Conservation (phyloP, 2,329 filamentous ascomycete genomes). For the Arthrinium puccinioides region DNA sequence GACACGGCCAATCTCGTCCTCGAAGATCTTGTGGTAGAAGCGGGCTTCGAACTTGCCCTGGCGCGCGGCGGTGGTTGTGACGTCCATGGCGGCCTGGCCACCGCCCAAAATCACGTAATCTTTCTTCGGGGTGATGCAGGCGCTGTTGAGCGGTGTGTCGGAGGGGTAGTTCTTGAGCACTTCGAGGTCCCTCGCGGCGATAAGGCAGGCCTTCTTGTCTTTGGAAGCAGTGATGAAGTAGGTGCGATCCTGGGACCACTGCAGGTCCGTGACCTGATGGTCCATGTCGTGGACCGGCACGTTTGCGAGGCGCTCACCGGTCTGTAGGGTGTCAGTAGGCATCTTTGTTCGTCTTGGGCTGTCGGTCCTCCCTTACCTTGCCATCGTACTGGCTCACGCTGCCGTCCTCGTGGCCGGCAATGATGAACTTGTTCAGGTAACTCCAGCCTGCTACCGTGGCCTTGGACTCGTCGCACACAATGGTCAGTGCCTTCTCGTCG, state of each 20-base stretch:
- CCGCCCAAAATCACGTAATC: slow-evolving; percentile 96
- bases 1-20: slow-evolving; percentile 96
- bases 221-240: slow-evolving; percentile 98
- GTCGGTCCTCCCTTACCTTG: slow-evolving; percentile 51
- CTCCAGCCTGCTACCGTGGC: slow-evolving; percentile 96
- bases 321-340: slow-evolving; percentile 33
- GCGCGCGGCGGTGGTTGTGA: slow-evolving; percentile 85
- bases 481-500: slow-evolving; percentile 75
- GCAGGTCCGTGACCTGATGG: slow-evolving; percentile 79
- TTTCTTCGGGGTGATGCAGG: slow-evolving; percentile 89
- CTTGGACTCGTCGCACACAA: slow-evolving; percentile 93
- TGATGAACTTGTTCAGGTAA: slow-evolving; percentile 91
- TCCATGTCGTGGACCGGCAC: slow-evolving; percentile 80
- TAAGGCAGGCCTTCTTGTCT: slow-evolving; percentile 87
- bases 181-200: slow-evolving; percentile 78
- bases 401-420: slow-evolving; percentile 94
- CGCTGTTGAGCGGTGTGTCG: slow-evolving; percentile 95
- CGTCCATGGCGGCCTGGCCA: slow-evolving; percentile 98
- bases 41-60: slow-evolving; percentile 99
- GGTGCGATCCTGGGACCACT: slow-evolving; percentile 88
- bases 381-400: slow-evolving; percentile 85
- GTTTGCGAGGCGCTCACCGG: slow-evolving; percentile 75
- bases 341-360: neutral
- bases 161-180: slow-evolving; percentile 87
- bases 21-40: slow-evolving; percentile 99